Conservation (phyloP, 2,329 filamentous ascomycete species). For the Achaetomium macrosporum region DNA sequence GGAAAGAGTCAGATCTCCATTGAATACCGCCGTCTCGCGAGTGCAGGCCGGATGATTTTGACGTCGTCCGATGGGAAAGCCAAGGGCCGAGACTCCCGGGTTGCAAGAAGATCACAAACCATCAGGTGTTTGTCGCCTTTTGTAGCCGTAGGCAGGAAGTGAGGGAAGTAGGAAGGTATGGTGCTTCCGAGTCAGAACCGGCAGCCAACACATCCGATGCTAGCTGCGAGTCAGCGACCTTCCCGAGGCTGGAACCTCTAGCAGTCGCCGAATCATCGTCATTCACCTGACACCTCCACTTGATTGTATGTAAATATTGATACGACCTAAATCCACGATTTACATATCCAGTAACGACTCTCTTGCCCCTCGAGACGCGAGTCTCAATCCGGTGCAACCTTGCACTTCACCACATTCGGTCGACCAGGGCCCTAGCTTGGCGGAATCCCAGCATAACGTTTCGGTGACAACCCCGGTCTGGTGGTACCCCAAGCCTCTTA, state of each 20-base stretch:
- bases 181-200: too few relatives aligned
- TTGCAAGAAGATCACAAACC: too few relatives aligned
- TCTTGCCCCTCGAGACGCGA: too few relatives aligned
- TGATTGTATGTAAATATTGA: too few relatives aligned
- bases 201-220: too few relatives aligned
- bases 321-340: too few relatives aligned
- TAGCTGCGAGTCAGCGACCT: too few relatives aligned
- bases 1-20: not conserved
- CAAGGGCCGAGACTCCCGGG: not conserved
- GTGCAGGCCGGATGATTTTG: not conserved
- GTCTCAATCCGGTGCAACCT: not conserved
- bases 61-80: not conserved
- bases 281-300: too few relatives aligned
- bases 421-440: not conserved
- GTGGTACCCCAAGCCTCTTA: slow-evolving; percentile 2
- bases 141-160: not conserved
- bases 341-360: too few relatives aligned
- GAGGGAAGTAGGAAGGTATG: not conserved
- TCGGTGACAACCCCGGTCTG: not conserved
- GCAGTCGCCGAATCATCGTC: too few relatives aligned
- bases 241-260: too few relatives aligned
- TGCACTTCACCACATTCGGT: not conserved
- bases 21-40: not conserved
- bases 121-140: not conserved
- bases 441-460: not conserved